Conservation (phyloP, 805 yeast species). For the Wickerhamomyces silvicola region DNA sequence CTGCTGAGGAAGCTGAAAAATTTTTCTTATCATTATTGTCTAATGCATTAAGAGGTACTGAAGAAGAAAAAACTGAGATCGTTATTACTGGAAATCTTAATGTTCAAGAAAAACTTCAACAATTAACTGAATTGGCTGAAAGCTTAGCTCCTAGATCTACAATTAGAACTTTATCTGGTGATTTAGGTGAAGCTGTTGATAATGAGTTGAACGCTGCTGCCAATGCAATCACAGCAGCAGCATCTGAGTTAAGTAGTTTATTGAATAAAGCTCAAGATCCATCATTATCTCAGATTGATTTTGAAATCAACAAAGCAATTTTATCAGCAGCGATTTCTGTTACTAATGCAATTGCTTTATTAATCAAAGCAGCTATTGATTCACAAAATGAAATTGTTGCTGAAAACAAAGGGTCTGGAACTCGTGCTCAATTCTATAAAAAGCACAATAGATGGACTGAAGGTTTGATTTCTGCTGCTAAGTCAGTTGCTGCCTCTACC, state of each 20-base stretch:
- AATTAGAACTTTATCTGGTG: slow-evolving; percentile 33
- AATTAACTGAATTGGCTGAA: slow-evolving; percentile 49
- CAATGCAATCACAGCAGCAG: slow-evolving; percentile 58
- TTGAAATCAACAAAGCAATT: slow-evolving; percentile 71
- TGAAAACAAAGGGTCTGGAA: slow-evolving; percentile 57
- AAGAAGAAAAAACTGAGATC: slow-evolving; percentile 66
- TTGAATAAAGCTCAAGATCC: slow-evolving; percentile 45
- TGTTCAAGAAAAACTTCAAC: slow-evolving; percentile 66
- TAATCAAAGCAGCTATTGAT: slow-evolving; percentile 70
- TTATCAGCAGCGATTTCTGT: slow-evolving; percentile 74
- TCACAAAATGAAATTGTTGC: slow-evolving; percentile 78
- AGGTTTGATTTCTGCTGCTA: slow-evolving; percentile 85
- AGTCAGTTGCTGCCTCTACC: slow-evolving; percentile 79
- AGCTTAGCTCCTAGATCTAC: slow-evolving; percentile 40
- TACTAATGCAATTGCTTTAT: slow-evolving; percentile 66
- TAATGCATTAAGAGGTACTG: slow-evolving; percentile 38
- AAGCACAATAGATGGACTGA: slow-evolving; percentile 92
- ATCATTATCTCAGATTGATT: slow-evolving; percentile 45
- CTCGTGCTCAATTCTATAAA: slow-evolving; percentile 71
- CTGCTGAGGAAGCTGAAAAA: slow-evolving; percentile 54
- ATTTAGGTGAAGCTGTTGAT: slow-evolving; percentile 67
- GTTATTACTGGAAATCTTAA: slow-evolving; percentile 72
- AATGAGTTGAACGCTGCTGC: slow-evolving; percentile 71
- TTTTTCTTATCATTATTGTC: slow-evolving; percentile 59
- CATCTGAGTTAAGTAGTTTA: slow-evolving; percentile 48